A percentile compares a stretch with the other conserved stretches of the same genome.
Conservation (phyloP, 345 rosid genomes). For the Citrus maxima region DNA sequence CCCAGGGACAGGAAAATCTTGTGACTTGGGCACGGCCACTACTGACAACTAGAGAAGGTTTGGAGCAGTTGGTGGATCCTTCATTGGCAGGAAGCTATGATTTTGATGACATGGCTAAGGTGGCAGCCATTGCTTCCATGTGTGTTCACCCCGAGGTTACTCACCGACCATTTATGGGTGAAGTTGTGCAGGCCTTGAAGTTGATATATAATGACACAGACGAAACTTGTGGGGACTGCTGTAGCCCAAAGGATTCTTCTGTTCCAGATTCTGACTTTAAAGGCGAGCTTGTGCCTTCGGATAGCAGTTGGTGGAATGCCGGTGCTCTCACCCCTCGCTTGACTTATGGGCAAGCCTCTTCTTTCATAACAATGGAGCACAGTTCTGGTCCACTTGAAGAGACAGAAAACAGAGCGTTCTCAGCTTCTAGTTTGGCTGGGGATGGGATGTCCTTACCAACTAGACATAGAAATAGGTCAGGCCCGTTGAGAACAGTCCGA, state of each 20-base stretch:
- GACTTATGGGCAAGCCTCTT: slow-evolving; percentile 70
- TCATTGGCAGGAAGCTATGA: slow-evolving; percentile 67
- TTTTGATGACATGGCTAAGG: slow-evolving; percentile 93
- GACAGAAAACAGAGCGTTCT: slow-evolving; percentile 65
- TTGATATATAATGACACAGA: slow-evolving; percentile 85
- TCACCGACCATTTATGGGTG: slow-evolving; percentile 97
- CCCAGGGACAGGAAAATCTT: slow-evolving; percentile 94
- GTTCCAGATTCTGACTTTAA: slow-evolving; percentile 70
- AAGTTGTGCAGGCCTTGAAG: slow-evolving; percentile 98
- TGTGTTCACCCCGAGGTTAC: slow-evolving; percentile 97
- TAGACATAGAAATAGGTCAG: slow-evolving; percentile 82
- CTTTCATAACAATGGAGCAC: slow-evolving; percentile 93
- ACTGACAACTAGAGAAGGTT: slow-evolving; percentile 77
- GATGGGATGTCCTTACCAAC: slow-evolving; percentile 47
- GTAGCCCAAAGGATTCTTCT: slow-evolving; percentile 91
- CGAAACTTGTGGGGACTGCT: slow-evolving; percentile 72
- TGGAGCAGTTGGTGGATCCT: slow-evolving; percentile 85
- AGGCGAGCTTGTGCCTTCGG: slow-evolving; percentile 71
- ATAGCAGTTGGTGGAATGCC: slow-evolving; percentile 95
- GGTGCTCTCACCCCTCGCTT: slow-evolving; percentile 62
- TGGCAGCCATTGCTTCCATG: slow-evolving; percentile 97
- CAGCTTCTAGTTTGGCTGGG: slow-evolving; percentile 51
- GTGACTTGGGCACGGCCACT: slow-evolving; percentile 97
- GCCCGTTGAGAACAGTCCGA: slow-evolving; percentile 74
- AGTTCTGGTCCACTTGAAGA: slow-evolving; percentile 85